These are phyloP conservation scores for Paspalum notatum DNA, from an alignment of 176 grass and related monocot species.

Conservation along the genomic window DNA sequence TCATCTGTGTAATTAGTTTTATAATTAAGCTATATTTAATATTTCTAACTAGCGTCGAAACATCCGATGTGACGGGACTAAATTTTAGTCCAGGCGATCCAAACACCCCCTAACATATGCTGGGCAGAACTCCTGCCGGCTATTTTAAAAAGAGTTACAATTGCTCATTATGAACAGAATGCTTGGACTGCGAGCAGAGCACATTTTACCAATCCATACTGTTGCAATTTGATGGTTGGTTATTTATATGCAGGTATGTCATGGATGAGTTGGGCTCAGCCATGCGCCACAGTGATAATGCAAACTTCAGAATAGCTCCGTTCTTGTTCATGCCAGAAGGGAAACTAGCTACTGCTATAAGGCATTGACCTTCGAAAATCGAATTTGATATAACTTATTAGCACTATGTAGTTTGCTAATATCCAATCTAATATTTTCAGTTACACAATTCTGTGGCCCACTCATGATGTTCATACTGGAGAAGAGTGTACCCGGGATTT, in stretches of 20 bases:
- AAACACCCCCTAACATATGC: too few species aligned
- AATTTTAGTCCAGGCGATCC: too few species aligned
- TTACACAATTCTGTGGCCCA: slow-evolving; percentile 91
- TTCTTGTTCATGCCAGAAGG: slow-evolving; percentile 96
- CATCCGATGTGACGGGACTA: too few species aligned
- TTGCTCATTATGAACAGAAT: slow-evolving; percentile 21
- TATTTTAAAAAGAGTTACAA: background rate
- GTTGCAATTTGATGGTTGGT: slow-evolving; percentile 21
- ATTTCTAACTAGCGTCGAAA: too few species aligned
- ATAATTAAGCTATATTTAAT: too few species aligned
- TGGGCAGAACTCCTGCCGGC: too few species aligned
- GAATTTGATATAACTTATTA: background rate
- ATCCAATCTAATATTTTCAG: slow-evolving; percentile 58
- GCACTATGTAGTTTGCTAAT: slow-evolving; percentile 32
- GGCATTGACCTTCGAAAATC: slow-evolving; percentile 50
- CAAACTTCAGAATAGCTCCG: slow-evolving; percentile 88
- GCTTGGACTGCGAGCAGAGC: background rate
- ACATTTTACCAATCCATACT: slow-evolving; percentile 4
- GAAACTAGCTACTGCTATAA: slow-evolving; percentile 76
- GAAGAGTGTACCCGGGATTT: slow-evolving; percentile 94
- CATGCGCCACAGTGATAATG: slow-evolving; percentile 78
- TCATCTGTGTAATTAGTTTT: too few species aligned
- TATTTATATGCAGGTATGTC: slow-evolving; percentile 76
- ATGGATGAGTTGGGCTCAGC: slow-evolving; percentile 99
- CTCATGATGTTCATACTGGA: slow-evolving; percentile 62